A percentile compares a stretch with the other conserved stretches of the same genome.
Evolutionary conservation across 1,284 basidiomycete species (phyloP).

Genomic region (Irpex sp.): DNA sequence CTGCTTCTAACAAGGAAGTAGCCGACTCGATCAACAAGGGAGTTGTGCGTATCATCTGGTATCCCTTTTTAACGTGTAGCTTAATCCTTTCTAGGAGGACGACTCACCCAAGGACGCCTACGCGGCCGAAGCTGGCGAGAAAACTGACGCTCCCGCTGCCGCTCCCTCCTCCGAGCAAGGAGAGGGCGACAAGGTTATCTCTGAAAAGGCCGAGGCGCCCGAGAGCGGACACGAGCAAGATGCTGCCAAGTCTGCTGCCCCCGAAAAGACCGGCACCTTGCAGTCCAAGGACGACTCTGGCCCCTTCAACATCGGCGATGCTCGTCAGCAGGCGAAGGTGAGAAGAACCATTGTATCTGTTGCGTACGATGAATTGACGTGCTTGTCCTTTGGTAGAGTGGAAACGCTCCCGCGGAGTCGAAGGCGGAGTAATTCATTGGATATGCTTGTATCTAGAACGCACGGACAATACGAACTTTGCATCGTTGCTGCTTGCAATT

Average conservation of each 20-base stretch:
- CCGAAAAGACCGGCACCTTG: neutral
- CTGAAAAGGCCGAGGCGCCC: conserved; percentile 1
- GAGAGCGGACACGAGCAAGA: neutral
- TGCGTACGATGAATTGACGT: neutral
- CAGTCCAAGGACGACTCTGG: neutral
- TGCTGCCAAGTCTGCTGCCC: neutral
- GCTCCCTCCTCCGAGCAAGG: neutral
- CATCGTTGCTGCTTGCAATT: neutral
- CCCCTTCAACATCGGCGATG: conserved; percentile 1
- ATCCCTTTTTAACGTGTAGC: neutral
- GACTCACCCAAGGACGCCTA: conserved; percentile 6
- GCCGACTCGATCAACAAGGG: conserved; percentile 7
- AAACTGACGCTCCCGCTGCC: neutral
- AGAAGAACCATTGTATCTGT: neutral
- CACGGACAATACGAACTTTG: neutral
- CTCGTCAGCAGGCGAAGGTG: neutral
- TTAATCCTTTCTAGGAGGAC: neutral
- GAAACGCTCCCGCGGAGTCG: neutral
- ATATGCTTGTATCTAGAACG: neutral
- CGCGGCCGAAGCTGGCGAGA: conserved; percentile 1
- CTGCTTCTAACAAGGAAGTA: neutral
- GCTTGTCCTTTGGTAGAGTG: neutral
- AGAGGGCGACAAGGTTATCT: neutral
- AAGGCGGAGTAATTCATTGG: neutral
- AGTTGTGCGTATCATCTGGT: neutral